Percentiles rank a stretch among this genome's conserved stretches.
Conservation (phyloP, 768 basidiomycete species). For the Cystofilobasidium capitatum region DNA sequence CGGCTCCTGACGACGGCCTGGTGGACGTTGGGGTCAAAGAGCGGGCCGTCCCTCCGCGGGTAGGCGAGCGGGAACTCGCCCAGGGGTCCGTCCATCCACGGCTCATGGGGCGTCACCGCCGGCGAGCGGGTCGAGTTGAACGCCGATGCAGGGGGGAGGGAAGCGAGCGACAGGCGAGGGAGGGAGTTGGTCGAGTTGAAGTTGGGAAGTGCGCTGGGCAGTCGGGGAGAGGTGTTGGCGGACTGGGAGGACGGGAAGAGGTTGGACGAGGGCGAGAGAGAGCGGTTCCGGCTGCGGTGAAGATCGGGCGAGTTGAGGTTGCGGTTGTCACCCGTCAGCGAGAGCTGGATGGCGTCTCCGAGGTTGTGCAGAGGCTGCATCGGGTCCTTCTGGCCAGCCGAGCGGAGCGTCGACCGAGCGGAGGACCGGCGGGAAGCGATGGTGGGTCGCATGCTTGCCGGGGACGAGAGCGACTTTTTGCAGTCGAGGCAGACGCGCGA, state of each 20-base stretch:
- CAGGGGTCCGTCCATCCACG: conserved; percentile 27
- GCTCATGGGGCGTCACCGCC: conserved; percentile 14
- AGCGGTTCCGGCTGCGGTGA: not conserved
- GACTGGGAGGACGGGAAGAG: not conserved
- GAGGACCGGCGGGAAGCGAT: conserved; percentile 1
- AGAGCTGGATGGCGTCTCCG: not conserved
- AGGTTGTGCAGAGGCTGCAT: not conserved
- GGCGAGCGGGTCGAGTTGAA: conserved; percentile 14
- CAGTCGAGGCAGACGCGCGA: conserved; percentile 18
- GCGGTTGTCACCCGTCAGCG: not conserved
- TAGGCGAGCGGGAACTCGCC: conserved; percentile 25
- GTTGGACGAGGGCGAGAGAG: not conserved
- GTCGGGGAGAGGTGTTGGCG: conserved; percentile 9
- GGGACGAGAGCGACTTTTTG: conserved; percentile 9
- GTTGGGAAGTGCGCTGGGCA: not conserved
- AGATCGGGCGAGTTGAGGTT: not conserved
- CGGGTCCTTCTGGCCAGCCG: too few relatives aligned
- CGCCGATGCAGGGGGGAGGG: conserved; percentile 7
- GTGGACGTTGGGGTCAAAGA: conserved; percentile 18
- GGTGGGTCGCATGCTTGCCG: conserved; percentile 7
- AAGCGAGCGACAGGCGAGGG: not conserved
- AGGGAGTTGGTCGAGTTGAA: not conserved
- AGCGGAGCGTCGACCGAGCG: not conserved
- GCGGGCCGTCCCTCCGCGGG: conserved; percentile 8
- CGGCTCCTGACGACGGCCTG: not conserved